Evolutionary conservation across 768 basidiomycete genomes (phyloP), one percentile per base, ranked within the genome.

Genomic region (Tylopilus rubrobrunneus): DNA sequence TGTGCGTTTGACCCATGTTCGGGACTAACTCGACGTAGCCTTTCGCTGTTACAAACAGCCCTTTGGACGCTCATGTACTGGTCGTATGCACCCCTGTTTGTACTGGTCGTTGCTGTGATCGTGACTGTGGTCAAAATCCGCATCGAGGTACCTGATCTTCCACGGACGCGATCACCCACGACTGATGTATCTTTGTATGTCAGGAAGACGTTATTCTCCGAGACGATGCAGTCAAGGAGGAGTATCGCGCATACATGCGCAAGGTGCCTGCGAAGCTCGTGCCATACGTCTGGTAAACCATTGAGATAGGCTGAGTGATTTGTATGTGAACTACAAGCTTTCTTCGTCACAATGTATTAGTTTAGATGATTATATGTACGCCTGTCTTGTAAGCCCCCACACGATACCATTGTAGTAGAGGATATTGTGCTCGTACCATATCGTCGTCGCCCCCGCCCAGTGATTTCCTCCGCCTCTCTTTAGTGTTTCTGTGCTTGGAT

Each of bases 1-100:
- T 11, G 9, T 14, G 27, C 41, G 33, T 14, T 19, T 4, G 15
- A 12, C 21, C 1, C 29, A 21, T 21, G 28, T 8, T 7, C 12
- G 10, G 2, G 40, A 21, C 28, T 43, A 17, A 49, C 48, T 2
- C 1, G 44, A 28, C 34, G 5, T n/a, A 60, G 53, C 10, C n/a
- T 44, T 8, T 10, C 45, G 19, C 2, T 56, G 29, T 4, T 40
- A 2, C 53, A 59, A 27, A 12, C 41, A 5, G 8, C 15, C 10
- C 9, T 59, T 23, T 43, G 15, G 19, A 48, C 25, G 9, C 1
- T 56, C 45, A 28, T 61, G 36, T 56, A 29, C 25, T 61, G 49
- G 59, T 60, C 58, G 5, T 56, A 47, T 12, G 45, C 27, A n/a
- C 58, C 58, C 11, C 25, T 56, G 14, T 12, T 56, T 5, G 17